Base-by-base conservation (phyloP, 2,329 filamentous ascomycete species). In the Orbilia brochopaga region DNA sequence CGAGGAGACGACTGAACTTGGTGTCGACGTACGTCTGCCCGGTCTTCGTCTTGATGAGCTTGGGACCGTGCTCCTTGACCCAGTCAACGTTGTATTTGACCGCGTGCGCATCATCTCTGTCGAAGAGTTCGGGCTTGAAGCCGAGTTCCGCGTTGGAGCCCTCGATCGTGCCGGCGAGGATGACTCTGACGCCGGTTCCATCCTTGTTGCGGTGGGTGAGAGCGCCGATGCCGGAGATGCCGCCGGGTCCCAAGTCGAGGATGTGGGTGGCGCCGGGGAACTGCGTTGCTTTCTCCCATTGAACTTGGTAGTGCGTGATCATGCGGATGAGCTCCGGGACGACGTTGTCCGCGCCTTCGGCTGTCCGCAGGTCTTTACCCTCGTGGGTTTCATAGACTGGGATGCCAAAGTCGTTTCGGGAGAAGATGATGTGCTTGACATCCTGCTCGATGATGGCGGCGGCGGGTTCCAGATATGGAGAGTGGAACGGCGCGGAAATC, bases 121-220 rank as follows among this genome's bases (percentile, higher is more conserved):
- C 93, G 77, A 99, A 99, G 57, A 99, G 85, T 81, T 99, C 94
- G 1, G 93, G 90, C 84, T 99, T 99, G 84, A 97, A 99, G 62
- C 94, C 94, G 73, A 99, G 89, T 80, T 97, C 94, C 32, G 85
- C 84, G 69, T 95, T 89, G 19, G 92, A 92, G 57, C 93, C 93
- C 77, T 93, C 90, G 77, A 99, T 89, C n/a, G 91, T 86, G 74
- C 95, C 94, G 48, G 92, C 94, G 67, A 99, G 85, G 75, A 99
- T 96, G 75, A 99, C 92, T 73, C 93, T 91, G 37, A 99, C 94
- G 77, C 94, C 94, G 66, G 92, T 97, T 74, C 94, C 94, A 80
- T 99, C 95, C 83, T 99, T 99, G 85, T 97, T 99, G 77, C 94
- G 91, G 84, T 96, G 97, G 66, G 94, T 99, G 74, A 99, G 83